Evolutionary conservation across 225 moss, liverwort and hornwort genomes (phyloP).

Genomic region (Asterella californica): DNA sequence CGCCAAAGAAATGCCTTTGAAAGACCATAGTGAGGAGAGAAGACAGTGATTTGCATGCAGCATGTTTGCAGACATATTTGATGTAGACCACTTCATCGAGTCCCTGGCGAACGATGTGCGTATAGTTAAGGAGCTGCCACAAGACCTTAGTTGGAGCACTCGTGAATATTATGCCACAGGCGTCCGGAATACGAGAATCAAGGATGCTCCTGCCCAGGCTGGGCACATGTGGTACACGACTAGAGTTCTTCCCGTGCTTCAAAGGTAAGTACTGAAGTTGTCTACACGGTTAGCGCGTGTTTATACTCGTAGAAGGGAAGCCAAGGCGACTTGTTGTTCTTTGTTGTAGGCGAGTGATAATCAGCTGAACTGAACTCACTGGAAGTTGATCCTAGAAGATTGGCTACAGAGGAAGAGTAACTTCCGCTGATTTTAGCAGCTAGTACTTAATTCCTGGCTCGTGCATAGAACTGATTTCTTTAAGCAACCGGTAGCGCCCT

Average conservation of each 20-base stretch:
- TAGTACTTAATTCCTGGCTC: not conserved
- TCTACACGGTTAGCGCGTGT: not conserved
- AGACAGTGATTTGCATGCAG: conserved; percentile 54
- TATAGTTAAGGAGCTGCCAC: conserved; percentile 68
- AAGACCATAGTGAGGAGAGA: conserved; percentile 26
- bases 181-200: conserved; percentile 68
- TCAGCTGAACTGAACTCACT: not conserved
- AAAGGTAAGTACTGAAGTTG: conserved; percentile 40
- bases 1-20: not conserved
- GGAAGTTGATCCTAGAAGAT: not conserved
- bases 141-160: conserved; percentile 68
- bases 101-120: conserved; percentile 63
- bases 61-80: conserved; percentile 91
- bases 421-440: not conserved
- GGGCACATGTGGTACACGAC: conserved; percentile 66
- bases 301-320: not conserved
- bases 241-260: conserved; percentile 78
- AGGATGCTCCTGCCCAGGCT: conserved; percentile 76
- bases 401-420: not conserved
- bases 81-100: conserved; percentile 70
- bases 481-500: not conserved
- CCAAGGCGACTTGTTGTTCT: not conserved
- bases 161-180: conserved; percentile 92
- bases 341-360: not conserved
- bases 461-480: not conserved